Conservation (phyloP, 352 stramenopile genomes). For the Phytopythium kandeliae region DNA sequence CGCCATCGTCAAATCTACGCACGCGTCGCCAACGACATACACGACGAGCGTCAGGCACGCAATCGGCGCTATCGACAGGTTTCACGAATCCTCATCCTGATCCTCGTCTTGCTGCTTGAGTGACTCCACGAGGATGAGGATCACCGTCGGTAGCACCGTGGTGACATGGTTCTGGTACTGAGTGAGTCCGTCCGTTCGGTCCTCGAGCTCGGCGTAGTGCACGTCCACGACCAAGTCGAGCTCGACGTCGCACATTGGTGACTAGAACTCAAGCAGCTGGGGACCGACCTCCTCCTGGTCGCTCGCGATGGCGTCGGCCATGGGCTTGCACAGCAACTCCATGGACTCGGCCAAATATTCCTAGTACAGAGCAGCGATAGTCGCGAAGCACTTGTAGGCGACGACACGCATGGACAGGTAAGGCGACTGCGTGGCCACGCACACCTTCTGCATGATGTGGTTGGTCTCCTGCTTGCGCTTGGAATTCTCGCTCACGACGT, state of each 20-base stretch:
- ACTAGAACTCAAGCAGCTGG: slow-evolving; percentile 98
- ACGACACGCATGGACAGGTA: slow-evolving; percentile 85
- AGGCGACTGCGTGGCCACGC: slow-evolving; percentile 90
- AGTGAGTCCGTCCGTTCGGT: slow-evolving; percentile 35
- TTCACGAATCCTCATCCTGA: slow-evolving; percentile 93
- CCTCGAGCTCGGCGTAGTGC: slow-evolving; percentile 71
- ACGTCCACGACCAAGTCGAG: slow-evolving; percentile 92
- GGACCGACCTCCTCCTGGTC: slow-evolving; percentile 91
- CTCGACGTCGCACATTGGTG: slow-evolving; percentile 95
- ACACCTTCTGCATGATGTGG: slow-evolving; percentile 95
- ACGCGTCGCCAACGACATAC: slow-evolving; percentile 89
- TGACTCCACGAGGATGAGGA: slow-evolving; percentile 90
- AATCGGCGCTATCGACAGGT: slow-evolving; percentile 92
- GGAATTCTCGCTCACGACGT: slow-evolving; percentile 96
- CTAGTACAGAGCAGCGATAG: slow-evolving; percentile 96
- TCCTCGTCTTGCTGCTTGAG: slow-evolving; percentile 95
- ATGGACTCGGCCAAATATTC: slow-evolving; percentile 95
- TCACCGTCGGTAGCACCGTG: slow-evolving; percentile 80
- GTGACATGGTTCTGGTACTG: slow-evolving; percentile 88
- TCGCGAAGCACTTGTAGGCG: slow-evolving; percentile 95
- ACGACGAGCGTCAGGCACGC: slow-evolving; percentile 93
- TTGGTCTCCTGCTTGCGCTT: slow-evolving; percentile 93
- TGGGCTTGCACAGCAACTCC: slow-evolving; percentile 94
- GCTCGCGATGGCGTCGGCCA: slow-evolving; percentile 89
- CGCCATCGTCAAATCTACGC: slow-evolving; percentile 89